Evolutionary conservation across 2,329 filamentous ascomycete species (phyloP), one percentile per base, ranked within the genome.

Genomic region (Ophiobolus disseminans): DNA sequence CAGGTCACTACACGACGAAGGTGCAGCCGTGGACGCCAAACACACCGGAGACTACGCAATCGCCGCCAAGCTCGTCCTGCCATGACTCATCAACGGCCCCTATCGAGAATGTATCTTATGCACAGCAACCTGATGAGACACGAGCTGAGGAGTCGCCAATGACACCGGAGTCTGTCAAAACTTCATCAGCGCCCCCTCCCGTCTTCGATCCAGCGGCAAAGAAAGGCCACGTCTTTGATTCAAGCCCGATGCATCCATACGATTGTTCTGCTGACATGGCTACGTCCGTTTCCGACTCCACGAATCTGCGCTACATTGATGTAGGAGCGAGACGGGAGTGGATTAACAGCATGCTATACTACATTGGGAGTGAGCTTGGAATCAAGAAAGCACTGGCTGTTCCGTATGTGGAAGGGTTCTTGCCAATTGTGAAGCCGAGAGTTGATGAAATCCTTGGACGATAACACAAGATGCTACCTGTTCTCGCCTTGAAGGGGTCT

Each of bases 371-470:
- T 1, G 61, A 66, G 19, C 31, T 70, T 4, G 65, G 66, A 0
- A 60, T 69, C 7, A 65, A 64, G 41, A 67, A 65, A 47, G 67
- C 53, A 1, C 25, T 69, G n/a, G 59, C 49, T n/a, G 50, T 66
- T 4, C 59, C 63, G 3, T 28, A 50, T 4, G 55, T 53, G 2
- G 63, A 67, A 25, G 63, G 63, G 4, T 55, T 50, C 20, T 31
- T 62, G 37, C 37, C 38, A 0, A 45, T 30, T 1, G 60, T 61
- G 4, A 59, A 55, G 45, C 54, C 48, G n/a, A 45, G 19, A 14
- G 60, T 65, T 5, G 57, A 62, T 14, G 20, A 17, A 1, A 52
- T 58, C 11, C 25, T 64, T 16, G 50, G 54, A 3, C 45, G 32
- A 19, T 34, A 30, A 26, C 5, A 7, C 3, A 22, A 56, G 44